phyloP scores from a whole-genome alignment of 2,329 filamentous ascomycete genomes.

The Chalaropsis ovoidea region DNA sequence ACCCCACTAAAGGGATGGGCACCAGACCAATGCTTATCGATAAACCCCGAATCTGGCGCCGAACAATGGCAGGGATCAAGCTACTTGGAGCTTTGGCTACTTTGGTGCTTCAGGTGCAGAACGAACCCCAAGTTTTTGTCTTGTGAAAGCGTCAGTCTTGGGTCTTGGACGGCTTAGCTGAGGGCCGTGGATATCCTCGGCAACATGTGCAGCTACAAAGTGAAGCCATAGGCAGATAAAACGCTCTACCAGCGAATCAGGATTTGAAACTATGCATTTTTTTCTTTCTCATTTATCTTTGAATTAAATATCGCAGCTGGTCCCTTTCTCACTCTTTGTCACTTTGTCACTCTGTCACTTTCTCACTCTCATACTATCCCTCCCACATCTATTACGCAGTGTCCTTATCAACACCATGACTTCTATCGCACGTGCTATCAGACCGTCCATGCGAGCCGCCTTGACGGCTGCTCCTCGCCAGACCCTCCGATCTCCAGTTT shows the following conservation, averaged over 20 bases:
- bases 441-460: slow-evolving; percentile 12
- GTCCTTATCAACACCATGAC: slow-evolving; percentile 18
- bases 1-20: not conserved
- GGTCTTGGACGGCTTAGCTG: not conserved
- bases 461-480: slow-evolving; percentile 2
- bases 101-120: not conserved
- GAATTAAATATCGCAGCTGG: slow-evolving; percentile 7
- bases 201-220: slow-evolving; percentile 17
- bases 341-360: not conserved
- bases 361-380: not conserved
- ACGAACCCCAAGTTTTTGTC: slow-evolving; percentile 11
- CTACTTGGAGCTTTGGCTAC: not conserved
- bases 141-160: slow-evolving; percentile 6
- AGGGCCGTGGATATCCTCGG: slow-evolving; percentile 29
- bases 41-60: not conserved
- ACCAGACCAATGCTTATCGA: not conserved
- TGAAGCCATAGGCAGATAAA: slow-evolving; percentile 2
- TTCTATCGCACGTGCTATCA: slow-evolving; percentile 25
- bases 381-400: not conserved
- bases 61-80: slow-evolving; percentile 3
- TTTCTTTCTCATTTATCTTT: not conserved
- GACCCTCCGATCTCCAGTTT: not conserved
- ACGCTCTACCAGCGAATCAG: not conserved
- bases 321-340: not conserved
- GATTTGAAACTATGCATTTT: not conserved